These are phyloP conservation scores for Dactylellina haptotyla DNA, from an alignment of 2,329 filamentous ascomycete species.

Conservation along the genomic window DNA sequence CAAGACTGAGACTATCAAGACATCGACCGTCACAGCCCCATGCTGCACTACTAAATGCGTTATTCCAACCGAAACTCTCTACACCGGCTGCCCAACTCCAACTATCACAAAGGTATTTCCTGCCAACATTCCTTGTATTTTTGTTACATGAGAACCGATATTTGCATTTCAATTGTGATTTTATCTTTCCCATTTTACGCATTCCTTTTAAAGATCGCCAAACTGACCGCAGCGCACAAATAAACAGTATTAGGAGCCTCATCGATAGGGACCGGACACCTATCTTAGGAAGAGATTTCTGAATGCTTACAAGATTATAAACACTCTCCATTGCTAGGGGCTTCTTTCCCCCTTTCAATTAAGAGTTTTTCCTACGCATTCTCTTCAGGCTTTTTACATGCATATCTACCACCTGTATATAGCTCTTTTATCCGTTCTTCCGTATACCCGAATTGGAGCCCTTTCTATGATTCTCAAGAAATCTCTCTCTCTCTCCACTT, in stretches of 20 bases:
- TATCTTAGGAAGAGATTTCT: background rate
- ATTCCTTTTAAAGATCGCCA: background rate
- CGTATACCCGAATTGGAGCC: background rate
- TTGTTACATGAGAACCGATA: background rate
- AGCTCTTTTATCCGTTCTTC: background rate
- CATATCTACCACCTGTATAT: slow-evolving; percentile 3
- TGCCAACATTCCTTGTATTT: background rate
- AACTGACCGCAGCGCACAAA: background rate
- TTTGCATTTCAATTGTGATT: background rate
- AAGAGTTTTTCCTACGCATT: background rate
- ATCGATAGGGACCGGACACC: background rate
- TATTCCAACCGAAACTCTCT: slow-evolving; percentile 31
- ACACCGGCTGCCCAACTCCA: slow-evolving; percentile 35
- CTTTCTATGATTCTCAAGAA: too few relatives aligned
- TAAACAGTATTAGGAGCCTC: background rate
- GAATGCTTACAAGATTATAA: too few relatives aligned
- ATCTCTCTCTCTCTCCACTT: too few relatives aligned
- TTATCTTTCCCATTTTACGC: background rate
- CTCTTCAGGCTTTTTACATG: background rate
- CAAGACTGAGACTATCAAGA: slow-evolving; percentile 18
- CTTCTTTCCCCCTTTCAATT: background rate
- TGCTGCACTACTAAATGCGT: slow-evolving; percentile 44
- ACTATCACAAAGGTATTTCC: slow-evolving; percentile 23
- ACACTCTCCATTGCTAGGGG: too few relatives aligned
- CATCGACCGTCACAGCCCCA: slow-evolving; percentile 23